A percentile compares a stretch with the other conserved stretches of the same genome.
phyloP scores from a whole-genome alignment of 2,329 filamentous ascomycete genomes.

The Tetracladium maxilliforme region DNA sequence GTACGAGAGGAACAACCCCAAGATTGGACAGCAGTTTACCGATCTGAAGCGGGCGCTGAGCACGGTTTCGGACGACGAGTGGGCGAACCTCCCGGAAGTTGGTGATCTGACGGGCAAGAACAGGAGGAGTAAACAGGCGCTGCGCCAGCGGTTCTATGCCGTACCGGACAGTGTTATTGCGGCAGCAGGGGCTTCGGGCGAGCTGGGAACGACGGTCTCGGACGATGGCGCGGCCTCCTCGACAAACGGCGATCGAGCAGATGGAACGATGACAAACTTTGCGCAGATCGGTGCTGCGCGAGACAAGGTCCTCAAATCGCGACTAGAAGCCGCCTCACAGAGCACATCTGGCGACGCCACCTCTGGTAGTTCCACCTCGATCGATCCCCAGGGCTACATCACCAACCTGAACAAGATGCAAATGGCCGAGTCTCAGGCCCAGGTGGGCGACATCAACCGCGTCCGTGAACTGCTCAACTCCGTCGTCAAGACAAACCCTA shows the following conservation, averaged over 20 bases:
- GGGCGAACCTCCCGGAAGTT: constrained; percentile 89
- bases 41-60: constrained; percentile 85
- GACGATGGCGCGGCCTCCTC: constrained; percentile 53
- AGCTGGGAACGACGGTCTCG: constrained; percentile 78
- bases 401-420: constrained; percentile 79
- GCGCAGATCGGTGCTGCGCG: constrained; percentile 91
- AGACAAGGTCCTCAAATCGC: constrained; percentile 91
- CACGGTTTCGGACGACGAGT: constrained; percentile 85
- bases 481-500: constrained; percentile 92
- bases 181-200: constrained; percentile 63
- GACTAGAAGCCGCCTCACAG: constrained; percentile 75
- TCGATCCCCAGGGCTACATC: constrained; percentile 91
- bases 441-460: constrained; percentile 89
- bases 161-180: constrained; percentile 93
- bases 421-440: constrained; percentile 62
- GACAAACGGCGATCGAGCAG: constrained; percentile 33
- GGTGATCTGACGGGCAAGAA: constrained; percentile 95
- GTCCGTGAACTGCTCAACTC: constrained; percentile 87
- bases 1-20: constrained; percentile 94
- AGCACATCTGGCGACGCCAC: constrained; percentile 53
- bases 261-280: constrained; percentile 96
- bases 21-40: constrained; percentile 95
- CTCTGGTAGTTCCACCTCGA: constrained; percentile 71
- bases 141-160: constrained; percentile 80
- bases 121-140: constrained; percentile 67